Percentiles rank a stretch among this genome's conserved stretches.
Conservation (phyloP, 176 grass and related monocot genomes). For the Tillandsia fasciculata region DNA sequence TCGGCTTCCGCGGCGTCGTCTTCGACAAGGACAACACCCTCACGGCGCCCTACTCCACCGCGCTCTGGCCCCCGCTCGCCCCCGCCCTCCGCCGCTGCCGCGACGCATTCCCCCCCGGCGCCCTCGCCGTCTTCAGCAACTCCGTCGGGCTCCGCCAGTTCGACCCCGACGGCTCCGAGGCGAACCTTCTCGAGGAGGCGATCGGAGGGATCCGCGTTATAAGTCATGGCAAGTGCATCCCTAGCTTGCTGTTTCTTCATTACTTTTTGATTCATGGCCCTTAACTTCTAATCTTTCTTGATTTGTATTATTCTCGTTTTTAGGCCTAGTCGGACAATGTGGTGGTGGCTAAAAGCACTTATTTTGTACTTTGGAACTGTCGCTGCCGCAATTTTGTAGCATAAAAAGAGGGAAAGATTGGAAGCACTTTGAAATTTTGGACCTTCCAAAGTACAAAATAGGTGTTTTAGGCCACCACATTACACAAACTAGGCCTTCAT, state of each 20-base stretch:
- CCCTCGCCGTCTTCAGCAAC: constrained; percentile 84
- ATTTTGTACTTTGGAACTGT: too few species aligned
- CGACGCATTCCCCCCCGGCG: constrained; percentile 48
- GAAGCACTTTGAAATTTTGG: too few species aligned
- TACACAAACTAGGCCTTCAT: too few species aligned
- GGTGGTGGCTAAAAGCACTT: too few species aligned
- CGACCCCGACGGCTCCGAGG: constrained; percentile 71
- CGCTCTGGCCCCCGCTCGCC: constrained; percentile 59
- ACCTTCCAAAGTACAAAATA: too few species aligned
- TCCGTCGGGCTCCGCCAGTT: constrained; percentile 74
- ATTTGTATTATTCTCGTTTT: too few species aligned
- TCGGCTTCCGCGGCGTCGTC: constrained; percentile 82
- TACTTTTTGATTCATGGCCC: neutral
- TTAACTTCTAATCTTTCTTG: neutral
- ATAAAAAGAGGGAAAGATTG: too few species aligned
- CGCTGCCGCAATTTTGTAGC: too few species aligned
- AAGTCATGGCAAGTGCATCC: constrained; percentile 50
- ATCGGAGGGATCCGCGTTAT: constrained; percentile 80
- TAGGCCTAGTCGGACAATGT: too few species aligned
- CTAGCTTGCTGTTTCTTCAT: neutral
- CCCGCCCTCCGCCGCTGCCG: constrained; percentile 55
- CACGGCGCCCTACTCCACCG: constrained; percentile 59
- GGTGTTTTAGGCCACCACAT: too few species aligned
- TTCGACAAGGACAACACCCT: constrained; percentile 99
- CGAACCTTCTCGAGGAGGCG: constrained; percentile 48